Evolutionary conservation across 2,329 filamentous ascomycete species (phyloP).

Genomic region (Aspergillus terreus): DNA sequence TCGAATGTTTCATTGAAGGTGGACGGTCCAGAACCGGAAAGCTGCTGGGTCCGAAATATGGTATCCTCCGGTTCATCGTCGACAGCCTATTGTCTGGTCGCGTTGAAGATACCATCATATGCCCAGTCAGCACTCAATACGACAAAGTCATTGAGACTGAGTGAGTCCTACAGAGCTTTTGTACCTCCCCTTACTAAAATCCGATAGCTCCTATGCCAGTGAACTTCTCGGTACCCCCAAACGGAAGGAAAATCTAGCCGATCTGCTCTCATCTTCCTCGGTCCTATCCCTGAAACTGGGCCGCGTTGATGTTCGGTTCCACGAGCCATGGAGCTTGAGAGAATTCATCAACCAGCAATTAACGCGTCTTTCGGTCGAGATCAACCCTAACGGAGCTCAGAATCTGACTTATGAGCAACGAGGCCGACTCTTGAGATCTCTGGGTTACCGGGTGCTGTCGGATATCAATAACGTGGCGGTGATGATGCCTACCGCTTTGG

Average conservation of each 20-base stretch:
- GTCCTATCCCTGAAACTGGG: constrained; percentile 85
- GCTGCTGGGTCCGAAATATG: constrained; percentile 88
- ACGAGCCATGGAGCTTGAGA: constrained; percentile 89
- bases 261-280: constrained; percentile 85
- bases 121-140: constrained; percentile 94
- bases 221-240: constrained; percentile 93
- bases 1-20: constrained; percentile 97
- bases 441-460: constrained; percentile 87
- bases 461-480: constrained; percentile 97
- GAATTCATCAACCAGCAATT: constrained; percentile 78
- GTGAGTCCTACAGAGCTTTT: constrained; percentile 24
- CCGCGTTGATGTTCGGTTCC: constrained; percentile 90
- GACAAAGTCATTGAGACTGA: constrained; percentile 99
- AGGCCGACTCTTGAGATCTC: constrained; percentile 72
- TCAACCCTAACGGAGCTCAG: constrained; percentile 32
- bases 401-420: constrained; percentile 52
- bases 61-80: constrained; percentile 85
- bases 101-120: constrained; percentile 87
- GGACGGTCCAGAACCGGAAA: constrained; percentile 91
- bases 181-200: constrained; percentile 9
- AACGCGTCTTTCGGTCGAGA: constrained; percentile 48
- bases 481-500: constrained; percentile 95
- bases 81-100: constrained; percentile 86
- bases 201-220: constrained; percentile 72
- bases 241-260: constrained; percentile 86